Evolutionary conservation across 2,329 filamentous ascomycete genomes (phyloP), one percentile per base, ranked within the genome.

Genomic region (Neobulgaria alba): DNA sequence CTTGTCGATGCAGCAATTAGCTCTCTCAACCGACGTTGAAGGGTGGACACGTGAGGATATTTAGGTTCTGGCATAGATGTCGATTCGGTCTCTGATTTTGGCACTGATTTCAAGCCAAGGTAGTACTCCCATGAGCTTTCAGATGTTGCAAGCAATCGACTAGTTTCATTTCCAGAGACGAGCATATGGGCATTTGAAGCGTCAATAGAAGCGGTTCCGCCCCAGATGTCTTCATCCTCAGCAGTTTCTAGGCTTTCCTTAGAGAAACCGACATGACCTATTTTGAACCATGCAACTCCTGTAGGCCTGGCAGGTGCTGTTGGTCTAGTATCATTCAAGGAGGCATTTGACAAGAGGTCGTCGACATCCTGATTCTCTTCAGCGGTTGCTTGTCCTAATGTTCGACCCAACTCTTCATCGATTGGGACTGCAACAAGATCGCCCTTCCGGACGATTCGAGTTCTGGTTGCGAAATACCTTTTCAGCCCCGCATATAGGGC

Each of bases 401-500:
- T 83, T 42, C 82, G 77, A 2, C 88, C 90, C 2, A 96, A 72
- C 38, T 81, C 78, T 39, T 89, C 85, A 56, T 98, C 90, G 19
- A 98, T 80, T 2, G 87, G 81, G 10, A 98, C 82, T 14, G 85
- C 89, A 39, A 98, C 80, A 10, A 95, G 66, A 62, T 98, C 92
- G 2, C 89, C 90, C 30, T 77, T 80, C 56, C 88, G 88, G 29
- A 96, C 76, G 10, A 96, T 74, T 3, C 92, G 78, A 42, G 83
- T 76, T 54, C 84, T 86, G 41, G 77, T 77, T 50, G 93, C 84
- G 60, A 98, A 95, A 58, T 95, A 82, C 29, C 79, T 78, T 60
- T 95, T 95, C 31, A 98, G 63, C 0, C 86, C 88, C 14, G 85
- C 81, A 52, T 96, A 81, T 3, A 96, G 73, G 3, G 85, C 85